Evolutionary conservation across 257 asterid genomes (phyloP).

Genomic region (Galeopsis tetrahit): DNA sequence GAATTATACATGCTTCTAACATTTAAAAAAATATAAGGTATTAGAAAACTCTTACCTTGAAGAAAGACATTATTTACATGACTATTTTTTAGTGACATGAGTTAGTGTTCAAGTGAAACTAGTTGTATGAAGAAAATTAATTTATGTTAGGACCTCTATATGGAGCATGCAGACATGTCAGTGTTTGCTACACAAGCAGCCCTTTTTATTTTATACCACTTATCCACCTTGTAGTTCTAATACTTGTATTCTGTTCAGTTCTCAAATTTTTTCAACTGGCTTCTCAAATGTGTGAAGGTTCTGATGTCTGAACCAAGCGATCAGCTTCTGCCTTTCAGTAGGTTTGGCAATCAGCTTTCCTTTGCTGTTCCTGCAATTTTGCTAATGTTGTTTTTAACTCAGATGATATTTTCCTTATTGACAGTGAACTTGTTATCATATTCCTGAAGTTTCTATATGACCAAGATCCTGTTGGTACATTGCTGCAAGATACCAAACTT

Average conservation of each 20-base stretch:
- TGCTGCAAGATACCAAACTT: constrained; percentile 69
- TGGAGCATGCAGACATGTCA: constrained; percentile 23
- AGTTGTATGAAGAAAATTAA: constrained; percentile 11
- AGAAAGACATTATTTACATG: constrained; percentile 20
- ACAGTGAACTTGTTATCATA: constrained; percentile 90
- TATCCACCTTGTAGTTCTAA: constrained; percentile 36
- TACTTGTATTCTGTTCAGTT: constrained; percentile 59
- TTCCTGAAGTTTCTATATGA: constrained; percentile 87
- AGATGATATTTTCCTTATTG: constrained; percentile 35
- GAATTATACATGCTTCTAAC: no score
- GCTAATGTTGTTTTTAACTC: constrained; percentile 23
- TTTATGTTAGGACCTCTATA: constrained; percentile 10
- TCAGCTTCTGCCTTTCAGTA: constrained; percentile 86
- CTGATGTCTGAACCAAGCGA: constrained; percentile 96
- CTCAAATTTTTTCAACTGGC: constrained; percentile 98
- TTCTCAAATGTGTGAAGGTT: constrained; percentile 83
- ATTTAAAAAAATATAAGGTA: no score
- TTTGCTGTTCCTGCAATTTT: constrained; percentile 32
- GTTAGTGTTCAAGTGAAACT: constrained; percentile 1
- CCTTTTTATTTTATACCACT: constrained; percentile 27
- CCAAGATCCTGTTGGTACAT: constrained; percentile 85
- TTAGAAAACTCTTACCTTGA: neutral
- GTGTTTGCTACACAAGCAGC: constrained; percentile 29
- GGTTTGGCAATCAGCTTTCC: constrained; percentile 58
- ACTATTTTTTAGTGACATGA: neutral